Percentiles rank a stretch among this genome's conserved stretches.
These are phyloP conservation scores for Nothophytophthora sp. DNA, from an alignment of 352 stramenopile genomes.

Conservation along the genomic window DNA sequence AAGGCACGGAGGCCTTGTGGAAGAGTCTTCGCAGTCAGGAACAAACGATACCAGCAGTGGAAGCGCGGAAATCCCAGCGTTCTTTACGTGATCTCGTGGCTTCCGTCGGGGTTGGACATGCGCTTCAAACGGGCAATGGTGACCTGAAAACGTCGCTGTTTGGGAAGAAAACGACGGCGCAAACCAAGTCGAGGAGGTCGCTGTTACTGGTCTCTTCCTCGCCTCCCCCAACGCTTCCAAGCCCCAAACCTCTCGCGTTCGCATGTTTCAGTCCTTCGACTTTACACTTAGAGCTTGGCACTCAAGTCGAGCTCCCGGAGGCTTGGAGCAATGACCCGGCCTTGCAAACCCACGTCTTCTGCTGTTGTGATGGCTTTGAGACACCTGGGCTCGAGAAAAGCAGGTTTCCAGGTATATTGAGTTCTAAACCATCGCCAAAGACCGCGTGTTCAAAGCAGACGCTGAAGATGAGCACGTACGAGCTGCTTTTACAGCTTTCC, in stretches of 20 bases:
- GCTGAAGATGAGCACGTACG: conserved; percentile 34
- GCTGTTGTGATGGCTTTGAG: conserved; percentile 9
- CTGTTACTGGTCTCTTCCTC: conserved; percentile 8
- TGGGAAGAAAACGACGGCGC: conserved; percentile 8
- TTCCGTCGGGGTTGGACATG: conserved; percentile 1
- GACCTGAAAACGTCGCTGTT: conserved; percentile 15
- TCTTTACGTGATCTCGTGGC: conserved; percentile 10
- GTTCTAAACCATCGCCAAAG: conserved; percentile 16
- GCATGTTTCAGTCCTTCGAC: conserved; percentile 34
- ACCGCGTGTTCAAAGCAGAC: no score
- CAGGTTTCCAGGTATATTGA: no score
- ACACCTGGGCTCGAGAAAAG: no score
- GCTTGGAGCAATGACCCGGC: conserved; percentile 13
- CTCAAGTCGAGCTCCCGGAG: conserved; percentile 17
- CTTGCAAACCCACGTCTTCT: conserved; percentile 9
- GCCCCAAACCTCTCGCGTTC: conserved; percentile 22
- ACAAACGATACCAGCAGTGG: not conserved
- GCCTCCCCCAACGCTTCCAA: not conserved
- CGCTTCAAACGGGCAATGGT: conserved; percentile 14
- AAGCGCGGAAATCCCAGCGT: conserved; percentile 1
- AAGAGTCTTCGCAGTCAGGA: conserved; percentile 42
- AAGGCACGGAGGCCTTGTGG: conserved; percentile 45
- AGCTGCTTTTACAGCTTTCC: conserved; percentile 45
- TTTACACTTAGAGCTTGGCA: conserved; percentile 29
- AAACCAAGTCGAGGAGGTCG: conserved; percentile 22